phyloP scores from a whole-genome alignment of 495 filamentous ascomycete genomes.

The Parmelia sp. region DNA sequence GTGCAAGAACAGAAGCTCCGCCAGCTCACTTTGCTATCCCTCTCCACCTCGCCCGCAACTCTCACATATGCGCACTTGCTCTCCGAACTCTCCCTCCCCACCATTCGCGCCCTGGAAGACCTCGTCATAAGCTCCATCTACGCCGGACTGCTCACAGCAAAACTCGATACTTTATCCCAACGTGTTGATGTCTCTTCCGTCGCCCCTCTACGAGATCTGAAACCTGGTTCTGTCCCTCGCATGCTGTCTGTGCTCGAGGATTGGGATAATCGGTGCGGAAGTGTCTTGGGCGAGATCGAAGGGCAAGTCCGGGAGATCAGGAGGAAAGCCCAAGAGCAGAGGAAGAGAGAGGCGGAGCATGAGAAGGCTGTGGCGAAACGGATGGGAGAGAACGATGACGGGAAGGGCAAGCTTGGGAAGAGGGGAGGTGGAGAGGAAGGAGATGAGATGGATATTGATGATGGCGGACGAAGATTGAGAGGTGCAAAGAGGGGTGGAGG shows the following conservation, averaged over 20 bases:
- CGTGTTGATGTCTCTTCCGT: slow-evolving; percentile 71
- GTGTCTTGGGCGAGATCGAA: slow-evolving; percentile 70
- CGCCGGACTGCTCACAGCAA: slow-evolving; percentile 69
- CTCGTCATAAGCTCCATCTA: slow-evolving; percentile 88
- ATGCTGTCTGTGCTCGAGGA: slow-evolving; percentile 62
- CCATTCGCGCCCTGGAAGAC: slow-evolving; percentile 71
- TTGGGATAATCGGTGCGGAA: slow-evolving; percentile 70
- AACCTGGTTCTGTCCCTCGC: slow-evolving; percentile 55
- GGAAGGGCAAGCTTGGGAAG: slow-evolving; percentile 27
- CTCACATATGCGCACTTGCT: slow-evolving; percentile 71
- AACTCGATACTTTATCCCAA: slow-evolving; percentile 56
- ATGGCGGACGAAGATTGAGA: slow-evolving; percentile 42
- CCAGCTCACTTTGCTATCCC: slow-evolving; percentile 78
- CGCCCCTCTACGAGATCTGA: slow-evolving; percentile 77
- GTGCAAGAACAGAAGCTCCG: slow-evolving; percentile 80
- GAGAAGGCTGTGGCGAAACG: slow-evolving; percentile 39
- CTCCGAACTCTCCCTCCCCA: slow-evolving; percentile 57
- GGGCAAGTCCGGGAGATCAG: slow-evolving; percentile 58
- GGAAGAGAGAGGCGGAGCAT: slow-evolving; percentile 41
- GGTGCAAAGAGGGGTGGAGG: slow-evolving; percentile 26
- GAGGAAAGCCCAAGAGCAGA: slow-evolving; percentile 43
- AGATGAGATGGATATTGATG: slow-evolving; percentile 51
- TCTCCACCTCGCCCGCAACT: slow-evolving; percentile 51
- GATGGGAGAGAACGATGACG: slow-evolving; percentile 24
- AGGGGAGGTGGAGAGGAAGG: slow-evolving; percentile 34